Conservation (phyloP, 768 basidiomycete genomes). For the Collybia sordida region DNA sequence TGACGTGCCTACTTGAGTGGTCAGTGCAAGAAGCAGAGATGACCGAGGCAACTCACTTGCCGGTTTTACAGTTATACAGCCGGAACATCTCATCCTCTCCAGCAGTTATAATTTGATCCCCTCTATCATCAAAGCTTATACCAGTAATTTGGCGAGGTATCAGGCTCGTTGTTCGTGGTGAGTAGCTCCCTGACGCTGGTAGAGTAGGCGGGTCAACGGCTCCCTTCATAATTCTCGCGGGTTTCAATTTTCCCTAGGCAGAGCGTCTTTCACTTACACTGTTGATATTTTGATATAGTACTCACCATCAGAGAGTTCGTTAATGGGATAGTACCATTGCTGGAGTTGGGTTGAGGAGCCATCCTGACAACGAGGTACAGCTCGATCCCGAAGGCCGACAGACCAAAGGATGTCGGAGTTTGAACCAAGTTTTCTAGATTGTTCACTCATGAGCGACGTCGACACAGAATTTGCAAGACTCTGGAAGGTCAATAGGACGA, state of each 20-base stretch:
- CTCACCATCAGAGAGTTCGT: constrained; percentile 52
- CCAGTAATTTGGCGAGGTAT: constrained; percentile 80
- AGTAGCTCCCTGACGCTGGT: constrained; percentile 37
- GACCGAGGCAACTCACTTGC: constrained; percentile 74
- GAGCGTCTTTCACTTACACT: constrained; percentile 7
- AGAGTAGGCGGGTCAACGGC: constrained; percentile 65
- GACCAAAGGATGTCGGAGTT: constrained; percentile 47
- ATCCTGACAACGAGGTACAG: constrained; percentile 20
- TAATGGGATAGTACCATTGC: constrained; percentile 42
- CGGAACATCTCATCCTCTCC: constrained; percentile 92
- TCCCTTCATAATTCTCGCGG: constrained; percentile 84
- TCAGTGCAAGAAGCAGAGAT: constrained; percentile 17
- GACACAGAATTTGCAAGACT: constrained; percentile 79
- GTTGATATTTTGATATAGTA: constrained; percentile 4
- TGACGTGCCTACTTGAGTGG: constrained; percentile 53
- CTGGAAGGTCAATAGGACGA: constrained; percentile 95
- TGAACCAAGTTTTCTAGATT: constrained; percentile 36
- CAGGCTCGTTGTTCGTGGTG: constrained; percentile 35
- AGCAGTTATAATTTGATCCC: constrained; percentile 83
- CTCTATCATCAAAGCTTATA: constrained; percentile 88
- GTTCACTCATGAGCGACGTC: constrained; percentile 57
- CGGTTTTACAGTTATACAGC: constrained; percentile 84
- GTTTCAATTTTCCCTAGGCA: constrained; percentile 71
- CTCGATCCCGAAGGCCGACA: not conserved
- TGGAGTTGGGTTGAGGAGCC: constrained; percentile 43